phyloP scores from a whole-genome alignment of 257 asterid species.

The Solanum chiquidenum region DNA sequence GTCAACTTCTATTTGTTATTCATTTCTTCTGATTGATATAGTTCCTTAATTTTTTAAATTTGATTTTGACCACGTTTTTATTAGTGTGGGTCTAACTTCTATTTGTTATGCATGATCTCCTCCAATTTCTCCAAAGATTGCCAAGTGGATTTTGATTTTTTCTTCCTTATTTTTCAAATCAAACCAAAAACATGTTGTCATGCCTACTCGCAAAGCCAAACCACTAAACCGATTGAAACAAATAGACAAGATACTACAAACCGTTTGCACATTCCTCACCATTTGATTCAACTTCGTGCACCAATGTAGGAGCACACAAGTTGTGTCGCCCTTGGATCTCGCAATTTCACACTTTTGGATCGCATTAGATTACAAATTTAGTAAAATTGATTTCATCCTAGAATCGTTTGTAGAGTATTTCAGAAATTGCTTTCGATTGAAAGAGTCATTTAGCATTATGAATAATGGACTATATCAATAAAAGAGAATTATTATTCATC shows the following conservation, averaged over 20 bases:
- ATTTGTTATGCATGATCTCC: conserved; percentile 10
- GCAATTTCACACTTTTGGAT: not conserved
- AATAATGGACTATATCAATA: too few relatives aligned
- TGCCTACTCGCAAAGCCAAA: conserved; percentile 35
- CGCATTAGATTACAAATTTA: not conserved
- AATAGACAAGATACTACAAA: conserved; percentile 16
- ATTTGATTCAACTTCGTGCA: conserved; percentile 20
- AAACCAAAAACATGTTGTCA: conserved; percentile 54
- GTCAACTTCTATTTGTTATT: not conserved
- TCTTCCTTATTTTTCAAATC: conserved; percentile 21
- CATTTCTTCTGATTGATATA: too few relatives aligned
- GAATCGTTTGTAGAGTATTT: not conserved
- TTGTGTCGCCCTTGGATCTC: conserved; percentile 2
- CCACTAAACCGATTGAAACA: conserved; percentile 18
- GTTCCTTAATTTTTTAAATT: too few relatives aligned
- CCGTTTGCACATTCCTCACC: not conserved
- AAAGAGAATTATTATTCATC: too few relatives aligned
- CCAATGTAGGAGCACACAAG: conserved; percentile 36
- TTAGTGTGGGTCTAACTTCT: too few relatives aligned
- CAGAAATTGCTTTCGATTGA: not conserved
- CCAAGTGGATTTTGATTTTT: conserved; percentile 2
- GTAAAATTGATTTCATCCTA: not conserved
- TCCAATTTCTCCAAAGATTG: conserved; percentile 28
- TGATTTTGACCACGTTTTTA: not conserved
- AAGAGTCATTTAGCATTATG: too few relatives aligned